phyloP scores from a whole-genome alignment of 2,329 filamentous ascomycete species.

The Paracoccidioides lutzii region DNA sequence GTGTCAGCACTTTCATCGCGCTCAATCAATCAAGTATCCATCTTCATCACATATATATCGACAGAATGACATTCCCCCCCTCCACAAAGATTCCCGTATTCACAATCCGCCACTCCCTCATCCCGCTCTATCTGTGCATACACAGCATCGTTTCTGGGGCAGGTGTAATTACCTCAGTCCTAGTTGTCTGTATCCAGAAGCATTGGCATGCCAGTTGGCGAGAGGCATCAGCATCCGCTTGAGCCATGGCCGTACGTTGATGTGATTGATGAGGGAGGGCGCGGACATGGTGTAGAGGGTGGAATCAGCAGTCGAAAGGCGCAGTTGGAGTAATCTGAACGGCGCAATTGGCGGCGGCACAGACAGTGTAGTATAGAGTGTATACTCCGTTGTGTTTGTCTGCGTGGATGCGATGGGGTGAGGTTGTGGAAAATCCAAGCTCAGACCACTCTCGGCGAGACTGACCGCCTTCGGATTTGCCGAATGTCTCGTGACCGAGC shows the following conservation, averaged over 20 bases:
- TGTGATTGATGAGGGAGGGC: slow-evolving; percentile 59
- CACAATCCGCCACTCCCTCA: not conserved
- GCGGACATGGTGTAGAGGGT: slow-evolving; percentile 29
- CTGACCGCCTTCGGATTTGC: not conserved
- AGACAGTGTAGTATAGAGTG: too few species aligned
- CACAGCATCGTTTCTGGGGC: not conserved
- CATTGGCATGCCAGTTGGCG: slow-evolving; percentile 77
- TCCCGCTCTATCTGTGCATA: not conserved
- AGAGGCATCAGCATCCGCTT: slow-evolving; percentile 64
- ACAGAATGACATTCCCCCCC: not conserved
- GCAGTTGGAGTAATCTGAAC: not conserved
- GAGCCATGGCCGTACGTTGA: slow-evolving; percentile 79
- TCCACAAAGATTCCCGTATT: not conserved
- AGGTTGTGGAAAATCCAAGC: slow-evolving; percentile 11
- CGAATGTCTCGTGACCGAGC: not conserved
- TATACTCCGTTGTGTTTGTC: too few species aligned
- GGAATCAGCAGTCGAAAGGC: not conserved
- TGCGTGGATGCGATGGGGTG: not conserved
- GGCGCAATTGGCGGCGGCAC: not conserved
- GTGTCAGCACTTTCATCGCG: not conserved
- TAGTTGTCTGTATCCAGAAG: slow-evolving; percentile 83
- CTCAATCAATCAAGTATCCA: not conserved
- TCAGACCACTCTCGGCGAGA: slow-evolving; percentile 10
- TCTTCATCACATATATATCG: not conserved
- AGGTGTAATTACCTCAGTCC: slow-evolving; percentile 61